Evolutionary conservation across 2,329 filamentous ascomycete genomes (phyloP).

Genomic region (Ophiosphaerella herpotricha): DNA sequence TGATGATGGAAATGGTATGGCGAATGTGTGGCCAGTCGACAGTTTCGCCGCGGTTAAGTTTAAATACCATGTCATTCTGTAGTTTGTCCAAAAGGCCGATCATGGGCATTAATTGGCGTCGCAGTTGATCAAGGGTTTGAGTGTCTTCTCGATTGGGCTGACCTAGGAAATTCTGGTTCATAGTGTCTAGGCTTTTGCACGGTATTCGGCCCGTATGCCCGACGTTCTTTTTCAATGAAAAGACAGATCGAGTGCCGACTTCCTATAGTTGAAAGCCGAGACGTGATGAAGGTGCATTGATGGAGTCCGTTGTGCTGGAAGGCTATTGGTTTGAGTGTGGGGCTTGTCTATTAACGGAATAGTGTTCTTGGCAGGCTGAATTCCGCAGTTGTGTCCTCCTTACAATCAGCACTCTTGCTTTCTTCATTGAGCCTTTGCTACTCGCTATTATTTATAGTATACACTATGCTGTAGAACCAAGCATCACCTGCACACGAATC

Average conservation of each 20-base stretch:
- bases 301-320: conserved; percentile 1
- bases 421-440: too few species aligned
- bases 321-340: conserved; percentile 9
- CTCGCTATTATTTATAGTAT: too few species aligned
- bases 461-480: too few species aligned
- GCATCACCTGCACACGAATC: too few species aligned
- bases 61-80: conserved; percentile 25
- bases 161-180: conserved; percentile 34
- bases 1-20: conserved; percentile 19
- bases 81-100: conserved; percentile 29
- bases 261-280: not conserved
- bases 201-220: not conserved
- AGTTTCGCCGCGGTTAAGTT: conserved; percentile 17
- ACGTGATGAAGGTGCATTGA: conserved; percentile 1
- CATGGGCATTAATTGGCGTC: conserved; percentile 31
- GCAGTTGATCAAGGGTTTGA: conserved; percentile 25
- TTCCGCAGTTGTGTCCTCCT: too few species aligned
- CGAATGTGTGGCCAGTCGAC: conserved; percentile 31
- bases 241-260: not conserved
- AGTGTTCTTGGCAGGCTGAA: conserved; percentile 1
- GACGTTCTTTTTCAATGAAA: not conserved
- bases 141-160: conserved; percentile 29
- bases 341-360: conserved; percentile 1
- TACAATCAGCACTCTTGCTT: too few species aligned
- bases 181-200: conserved; percentile 10